A percentile compares a stretch with the other conserved stretches of the same genome.
Conservation (phyloP, 1,284 basidiomycete species). For the Waitea zeae region DNA sequence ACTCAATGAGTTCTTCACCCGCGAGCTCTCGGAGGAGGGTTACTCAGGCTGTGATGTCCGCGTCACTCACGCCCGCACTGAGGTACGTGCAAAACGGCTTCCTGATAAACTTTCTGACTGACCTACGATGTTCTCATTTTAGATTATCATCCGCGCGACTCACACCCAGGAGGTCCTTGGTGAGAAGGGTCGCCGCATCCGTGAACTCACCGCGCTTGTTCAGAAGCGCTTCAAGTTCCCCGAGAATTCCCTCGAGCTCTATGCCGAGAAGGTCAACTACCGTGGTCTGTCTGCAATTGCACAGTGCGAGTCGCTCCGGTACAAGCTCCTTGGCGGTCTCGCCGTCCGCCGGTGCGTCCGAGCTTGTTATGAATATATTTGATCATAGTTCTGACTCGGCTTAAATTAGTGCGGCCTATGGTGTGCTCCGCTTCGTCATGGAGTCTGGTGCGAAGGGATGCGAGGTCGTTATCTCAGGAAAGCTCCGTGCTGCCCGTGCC, state of each 20-base stretch:
- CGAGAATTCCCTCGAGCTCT: conserved; percentile 96
- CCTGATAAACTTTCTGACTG: not conserved
- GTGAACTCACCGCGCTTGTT: conserved; percentile 95
- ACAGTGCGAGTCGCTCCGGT: conserved; percentile 96
- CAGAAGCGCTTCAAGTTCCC: conserved; percentile 99
- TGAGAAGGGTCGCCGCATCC: conserved; percentile 98
- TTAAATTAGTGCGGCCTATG: conserved; percentile 80
- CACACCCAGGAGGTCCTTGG: conserved; percentile 99
- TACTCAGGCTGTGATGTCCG: conserved; percentile 99
- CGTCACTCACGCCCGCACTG: conserved; percentile 97
- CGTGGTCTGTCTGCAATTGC: conserved; percentile 98
- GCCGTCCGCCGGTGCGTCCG: conserved; percentile 81
- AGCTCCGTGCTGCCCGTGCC: conserved; percentile 98
- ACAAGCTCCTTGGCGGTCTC: conserved; percentile 99
- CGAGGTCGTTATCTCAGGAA: conserved; percentile 98
- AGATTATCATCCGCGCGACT: conserved; percentile 99
- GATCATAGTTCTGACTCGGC: not conserved
- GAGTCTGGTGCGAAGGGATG: conserved; percentile 99
- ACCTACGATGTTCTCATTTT: conserved; percentile 1
- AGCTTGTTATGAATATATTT: not conserved
- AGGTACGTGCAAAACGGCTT: conserved; percentile 29
- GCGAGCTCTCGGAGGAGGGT: conserved; percentile 98
- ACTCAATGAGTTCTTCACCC: conserved; percentile 97
- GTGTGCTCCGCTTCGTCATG: conserved; percentile 99
- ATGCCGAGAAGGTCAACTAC: conserved; percentile 99